Base-by-base conservation (phyloP, 768 basidiomycete genomes). In the Amanita rubescens region DNA sequence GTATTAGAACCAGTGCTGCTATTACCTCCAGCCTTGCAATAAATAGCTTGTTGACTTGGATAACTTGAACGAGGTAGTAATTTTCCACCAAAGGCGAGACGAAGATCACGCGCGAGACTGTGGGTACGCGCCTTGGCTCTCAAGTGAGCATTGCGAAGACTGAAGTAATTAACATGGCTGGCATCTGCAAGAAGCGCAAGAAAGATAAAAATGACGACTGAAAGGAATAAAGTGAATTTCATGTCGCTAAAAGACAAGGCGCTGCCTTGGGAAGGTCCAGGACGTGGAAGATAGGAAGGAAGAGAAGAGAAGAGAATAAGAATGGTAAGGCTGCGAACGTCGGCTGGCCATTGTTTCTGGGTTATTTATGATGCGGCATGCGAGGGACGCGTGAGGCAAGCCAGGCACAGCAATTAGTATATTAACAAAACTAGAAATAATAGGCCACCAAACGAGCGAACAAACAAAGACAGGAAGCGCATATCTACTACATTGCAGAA, bases 51-150 rank as follows among this genome's bases (percentile, higher is more conserved):
- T 32, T 64, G 57, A 56, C 19, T 41, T 37, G 44, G 49, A 51
- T 54, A 38, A 43, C 58, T 64, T 7, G 69, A 71, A 51, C 78
- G 73, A 12, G 75, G 64, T 27, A 75, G 68, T 10, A 84, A 70
- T 22, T 84, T 68, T 20, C 76, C 73, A 19, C 75, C 68, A 61
- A 90, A 81, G 11, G 83, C 84, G 32, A 82, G 61, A 25, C 86
- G 83, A 53, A 90, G 73, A 65, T 90, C 88, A 52, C 75, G 75
- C 15, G 86, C 84, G 25, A 90, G 71, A 51, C 67, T 75, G 44
- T 77, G 75, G 38, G 84, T 87, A 53, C 78, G 79, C 53, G 72
- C 75, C 41, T 77, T 64, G 27, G 85, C 84, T 54, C 73, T 70
- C 25, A 69, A 71, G 62, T 85, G 85, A 30, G 76, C 73, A 30